phyloP scores from a whole-genome alignment of 805 yeast genomes.

The Ogataea pilisensis region DNA sequence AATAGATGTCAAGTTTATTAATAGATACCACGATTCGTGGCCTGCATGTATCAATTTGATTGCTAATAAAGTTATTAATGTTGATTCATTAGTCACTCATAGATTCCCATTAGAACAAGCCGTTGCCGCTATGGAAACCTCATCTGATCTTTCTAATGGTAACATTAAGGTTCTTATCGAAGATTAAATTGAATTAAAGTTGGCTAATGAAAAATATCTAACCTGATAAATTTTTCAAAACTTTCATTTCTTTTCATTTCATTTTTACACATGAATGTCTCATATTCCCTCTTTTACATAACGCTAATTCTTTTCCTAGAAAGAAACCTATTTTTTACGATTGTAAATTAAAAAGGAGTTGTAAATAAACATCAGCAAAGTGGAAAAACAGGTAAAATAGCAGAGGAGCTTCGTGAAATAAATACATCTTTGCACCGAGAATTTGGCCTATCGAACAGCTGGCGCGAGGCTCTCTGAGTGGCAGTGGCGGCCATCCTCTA shows the following conservation, averaged over 20 bases:
- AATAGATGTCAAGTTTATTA: constrained; percentile 46
- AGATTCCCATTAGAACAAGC: constrained; percentile 44
- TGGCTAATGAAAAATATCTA: too few species aligned
- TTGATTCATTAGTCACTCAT: constrained; percentile 47
- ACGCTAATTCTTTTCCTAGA: neutral
- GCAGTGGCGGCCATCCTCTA: too few species aligned
- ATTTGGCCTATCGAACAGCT: too few species aligned
- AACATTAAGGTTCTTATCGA: constrained; percentile 45
- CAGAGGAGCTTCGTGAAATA: too few species aligned
- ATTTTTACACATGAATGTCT: neutral
- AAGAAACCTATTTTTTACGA: too few species aligned
- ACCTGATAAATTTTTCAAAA: neutral
- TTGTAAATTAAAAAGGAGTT: too few species aligned
- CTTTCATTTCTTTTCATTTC: neutral
- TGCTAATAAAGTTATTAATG: constrained; percentile 39
- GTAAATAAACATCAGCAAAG: too few species aligned
- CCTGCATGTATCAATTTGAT: constrained; percentile 50
- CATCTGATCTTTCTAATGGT: constrained; percentile 38
- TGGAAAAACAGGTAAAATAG: too few species aligned
- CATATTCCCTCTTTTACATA: neutral
- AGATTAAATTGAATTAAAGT: constrained; percentile 29
- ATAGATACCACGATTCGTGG: constrained; percentile 55
- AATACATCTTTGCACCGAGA: too few species aligned
- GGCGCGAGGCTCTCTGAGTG: too few species aligned
- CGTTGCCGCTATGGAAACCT: constrained; percentile 39